These are phyloP conservation scores for Mallotus repandus DNA, from an alignment of 441 rosid species.

Conservation along the genomic window DNA sequence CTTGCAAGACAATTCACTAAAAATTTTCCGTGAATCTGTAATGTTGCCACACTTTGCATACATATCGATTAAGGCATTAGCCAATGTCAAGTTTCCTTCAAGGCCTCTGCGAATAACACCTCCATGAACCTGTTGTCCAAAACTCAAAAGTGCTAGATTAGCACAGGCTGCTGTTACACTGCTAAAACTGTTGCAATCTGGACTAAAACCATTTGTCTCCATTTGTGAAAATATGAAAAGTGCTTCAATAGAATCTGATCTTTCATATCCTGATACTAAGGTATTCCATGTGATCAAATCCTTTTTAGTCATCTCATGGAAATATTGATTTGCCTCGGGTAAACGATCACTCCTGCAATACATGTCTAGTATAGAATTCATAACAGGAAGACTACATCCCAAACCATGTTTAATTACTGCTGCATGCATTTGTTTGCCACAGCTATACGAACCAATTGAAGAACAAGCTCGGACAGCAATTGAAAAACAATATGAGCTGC, in stretches of 20 bases:
- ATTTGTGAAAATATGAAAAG: constrained; percentile 60
- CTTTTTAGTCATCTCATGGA: constrained; percentile 63
- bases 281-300: constrained; percentile 89
- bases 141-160: constrained; percentile 59
- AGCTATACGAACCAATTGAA: constrained; percentile 48
- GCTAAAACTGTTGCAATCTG: constrained; percentile 78
- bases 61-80: constrained; percentile 87
- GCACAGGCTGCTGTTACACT: constrained; percentile 78
- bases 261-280: constrained; percentile 70
- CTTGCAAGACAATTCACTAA: constrained; percentile 44
- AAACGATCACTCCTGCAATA: constrained; percentile 77
- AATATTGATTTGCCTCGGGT: constrained; percentile 56
- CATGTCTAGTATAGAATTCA: constrained; percentile 84
- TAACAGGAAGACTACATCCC: constrained; percentile 69
- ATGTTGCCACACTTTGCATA: constrained; percentile 89
- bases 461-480: constrained; percentile 88
- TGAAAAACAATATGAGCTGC: constrained; percentile 67
- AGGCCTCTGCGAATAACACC: constrained; percentile 60
- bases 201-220: constrained; percentile 62
- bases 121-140: constrained; percentile 87
- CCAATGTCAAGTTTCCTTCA: constrained; percentile 49
- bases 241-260: constrained; percentile 54
- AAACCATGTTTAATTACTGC: constrained; percentile 61
- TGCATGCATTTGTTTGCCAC: constrained; percentile 70
- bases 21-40: constrained; percentile 52